Conservation (phyloP, 345 rosid species). For the Linum tenue region DNA sequence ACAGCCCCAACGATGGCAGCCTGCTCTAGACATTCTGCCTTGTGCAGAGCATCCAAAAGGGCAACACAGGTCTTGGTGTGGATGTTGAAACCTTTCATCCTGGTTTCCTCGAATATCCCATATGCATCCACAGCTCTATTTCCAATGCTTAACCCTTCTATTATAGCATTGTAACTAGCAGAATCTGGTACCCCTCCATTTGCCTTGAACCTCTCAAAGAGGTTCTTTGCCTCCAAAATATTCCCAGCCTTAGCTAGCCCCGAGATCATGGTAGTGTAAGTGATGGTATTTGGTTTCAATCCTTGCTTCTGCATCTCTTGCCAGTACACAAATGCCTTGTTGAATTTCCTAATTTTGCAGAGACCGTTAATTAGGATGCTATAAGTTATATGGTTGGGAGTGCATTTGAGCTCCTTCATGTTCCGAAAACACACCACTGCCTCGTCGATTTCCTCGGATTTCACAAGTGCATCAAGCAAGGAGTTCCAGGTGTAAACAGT, state of each 20-base stretch:
- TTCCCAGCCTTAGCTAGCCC: constrained; percentile 94
- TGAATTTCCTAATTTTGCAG: constrained; percentile 74
- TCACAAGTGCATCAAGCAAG: constrained; percentile 83
- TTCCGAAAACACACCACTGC: constrained; percentile 80
- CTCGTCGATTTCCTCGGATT: constrained; percentile 79
- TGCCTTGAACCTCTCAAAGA: constrained; percentile 65
- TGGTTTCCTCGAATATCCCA: constrained; percentile 72
- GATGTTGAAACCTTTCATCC: constrained; percentile 52
- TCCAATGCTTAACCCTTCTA: constrained; percentile 70
- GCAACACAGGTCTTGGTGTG: constrained; percentile 71
- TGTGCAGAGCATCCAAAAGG: constrained; percentile 77
- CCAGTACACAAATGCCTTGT: constrained; percentile 94
- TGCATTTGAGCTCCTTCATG: constrained; percentile 65
- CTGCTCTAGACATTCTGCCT: constrained; percentile 84
- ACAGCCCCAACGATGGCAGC: constrained; percentile 92
- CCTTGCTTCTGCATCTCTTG: constrained; percentile 93
- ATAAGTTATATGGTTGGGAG: constrained; percentile 66
- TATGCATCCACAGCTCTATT: constrained; percentile 71
- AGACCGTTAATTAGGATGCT: constrained; percentile 81
- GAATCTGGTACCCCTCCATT: constrained; percentile 67
- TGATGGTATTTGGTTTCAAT: constrained; percentile 53
- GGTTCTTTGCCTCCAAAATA: constrained; percentile 48
- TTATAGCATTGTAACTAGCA: constrained; percentile 67
- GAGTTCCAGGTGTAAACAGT: constrained; percentile 86
- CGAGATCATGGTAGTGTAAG: constrained; percentile 75